Evolutionary conservation across 768 basidiomycete genomes (phyloP).

Genomic region (Podaxis rugospora): DNA sequence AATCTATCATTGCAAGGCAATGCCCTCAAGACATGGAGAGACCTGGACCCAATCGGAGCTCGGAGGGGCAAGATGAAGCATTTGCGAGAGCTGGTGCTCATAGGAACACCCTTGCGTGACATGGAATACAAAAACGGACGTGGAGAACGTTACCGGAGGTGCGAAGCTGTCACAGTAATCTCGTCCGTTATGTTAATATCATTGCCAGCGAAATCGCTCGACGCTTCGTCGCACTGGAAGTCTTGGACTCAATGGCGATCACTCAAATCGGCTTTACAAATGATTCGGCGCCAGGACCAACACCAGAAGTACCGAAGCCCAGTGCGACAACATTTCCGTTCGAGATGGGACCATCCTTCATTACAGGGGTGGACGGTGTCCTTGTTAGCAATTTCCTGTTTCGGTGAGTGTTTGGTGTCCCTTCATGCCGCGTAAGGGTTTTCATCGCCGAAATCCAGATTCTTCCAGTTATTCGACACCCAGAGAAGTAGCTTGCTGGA

Average conservation of each 20-base stretch:
- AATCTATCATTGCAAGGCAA: conserved; percentile 83
- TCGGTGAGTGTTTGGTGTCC: conserved; percentile 42
- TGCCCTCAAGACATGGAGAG: conserved; percentile 61
- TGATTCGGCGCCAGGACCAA: conserved; percentile 58
- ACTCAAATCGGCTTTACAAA: conserved; percentile 63
- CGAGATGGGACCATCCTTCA: conserved; percentile 68
- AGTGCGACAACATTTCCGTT: conserved; percentile 73
- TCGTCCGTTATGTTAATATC: not conserved
- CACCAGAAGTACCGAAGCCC: conserved; percentile 40
- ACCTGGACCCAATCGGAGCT: conserved; percentile 61
- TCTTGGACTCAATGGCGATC: conserved; percentile 82
- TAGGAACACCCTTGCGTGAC: conserved; percentile 73
- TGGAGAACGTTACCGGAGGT: conserved; percentile 59
- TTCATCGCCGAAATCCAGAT: conserved; percentile 39
- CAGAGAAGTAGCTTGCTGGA: conserved; percentile 62
- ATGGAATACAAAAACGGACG: conserved; percentile 51
- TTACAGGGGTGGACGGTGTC: conserved; percentile 66
- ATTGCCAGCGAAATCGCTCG: conserved; percentile 66
- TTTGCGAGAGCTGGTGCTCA: conserved; percentile 68
- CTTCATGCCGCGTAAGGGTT: conserved; percentile 9
- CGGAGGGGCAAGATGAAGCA: conserved; percentile 55
- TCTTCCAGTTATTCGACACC: conserved; percentile 80
- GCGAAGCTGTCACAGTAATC: conserved; percentile 33
- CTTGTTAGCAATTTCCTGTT: conserved; percentile 76
- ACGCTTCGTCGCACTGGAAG: conserved; percentile 76